Evolutionary conservation across 805 yeast species (phyloP).

Genomic region (Metschnikowia hibisci): DNA sequence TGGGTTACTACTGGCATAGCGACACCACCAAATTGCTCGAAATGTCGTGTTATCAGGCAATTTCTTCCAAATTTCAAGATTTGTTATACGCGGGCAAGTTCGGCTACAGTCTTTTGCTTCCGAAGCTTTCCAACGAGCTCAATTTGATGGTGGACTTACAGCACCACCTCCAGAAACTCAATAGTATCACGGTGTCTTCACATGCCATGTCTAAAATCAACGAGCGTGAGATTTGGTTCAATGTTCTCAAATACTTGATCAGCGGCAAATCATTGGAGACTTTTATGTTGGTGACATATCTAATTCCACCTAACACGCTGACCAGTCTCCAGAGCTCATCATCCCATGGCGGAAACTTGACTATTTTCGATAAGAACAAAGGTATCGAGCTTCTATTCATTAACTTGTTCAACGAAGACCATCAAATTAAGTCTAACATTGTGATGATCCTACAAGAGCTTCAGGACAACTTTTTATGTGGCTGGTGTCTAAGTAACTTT

Average conservation of each 20-base stretch:
- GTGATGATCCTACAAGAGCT: conserved; percentile 42
- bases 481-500: conserved; percentile 40
- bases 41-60: conserved; percentile 38
- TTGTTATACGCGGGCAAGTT: conserved; percentile 30
- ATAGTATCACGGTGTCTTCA: conserved; percentile 15
- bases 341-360: conserved; percentile 36
- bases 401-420: conserved; percentile 40
- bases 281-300: conserved; percentile 36
- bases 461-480: conserved; percentile 41
- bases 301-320: conserved; percentile 39
- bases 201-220: conserved; percentile 17
- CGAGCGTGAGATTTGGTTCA: conserved; percentile 40
- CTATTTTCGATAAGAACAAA: conserved; percentile 42
- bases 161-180: conserved; percentile 37
- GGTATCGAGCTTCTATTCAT: conserved; percentile 41
- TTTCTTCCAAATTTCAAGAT: conserved; percentile 33
- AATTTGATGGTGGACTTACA: conserved; percentile 42
- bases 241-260: conserved; percentile 38
- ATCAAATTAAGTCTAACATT: conserved; percentile 36
- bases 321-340: conserved; percentile 36
- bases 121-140: conserved; percentile 38
- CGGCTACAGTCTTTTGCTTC: conserved; percentile 30
- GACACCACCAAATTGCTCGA: conserved; percentile 40
- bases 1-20: conserved; percentile 42
- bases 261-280: conserved; percentile 40